Evolutionary conservation across 371 early-diverging fungal genomes (phyloP), one percentile per base, ranked within the genome.

Genomic region (Mucor sp.): DNA sequence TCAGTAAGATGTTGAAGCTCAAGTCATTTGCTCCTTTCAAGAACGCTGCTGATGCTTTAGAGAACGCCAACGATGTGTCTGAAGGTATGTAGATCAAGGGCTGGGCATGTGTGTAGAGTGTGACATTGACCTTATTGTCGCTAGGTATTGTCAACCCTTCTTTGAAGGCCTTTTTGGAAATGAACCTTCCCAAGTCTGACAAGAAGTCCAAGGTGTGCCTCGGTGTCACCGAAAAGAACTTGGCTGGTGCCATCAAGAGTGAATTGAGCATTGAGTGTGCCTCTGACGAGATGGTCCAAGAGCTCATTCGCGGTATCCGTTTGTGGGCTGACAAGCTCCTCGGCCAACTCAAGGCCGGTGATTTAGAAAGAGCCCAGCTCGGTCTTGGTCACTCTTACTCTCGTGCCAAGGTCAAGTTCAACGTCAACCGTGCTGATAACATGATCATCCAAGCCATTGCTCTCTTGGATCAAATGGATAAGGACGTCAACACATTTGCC

Each of bases 321-420:
- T 75, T 94, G 62, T 97, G 96, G 84, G 89, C 90, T 32, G 95
- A 94, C 62, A 94, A 94, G 83, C 76, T 99, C 61, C 81, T 99
- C 58, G 80, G 87, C 56, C 95, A 94, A 78, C 82, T 97, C 62
- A 95, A 93, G 89, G 88, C 91, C 23, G 94, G 94, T 60, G 99
- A 98, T 79, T 79, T 97, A 59, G 91, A 91, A 72, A 91, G 91
- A 76, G 96, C 97, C 57, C 97, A 96, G 82, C 90, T 99, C 17
- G 99, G 98, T 84, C 87, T 98, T 62, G 98, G 99, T 72, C 99
- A 99, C 88, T 89, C 91, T 55, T 98, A 98, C 86, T 98, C 99
- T 65, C 90, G 99, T 67, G 95, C 96, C 60, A 98, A 98, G 84
- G 97, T 99, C 76, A 97, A 98, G 93, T 99, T 96, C 91, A 98